Percentiles rank a stretch among this genome's conserved stretches.
Conservation (phyloP, 495 filamentous ascomycete genomes). For the Tuber aestivum region DNA sequence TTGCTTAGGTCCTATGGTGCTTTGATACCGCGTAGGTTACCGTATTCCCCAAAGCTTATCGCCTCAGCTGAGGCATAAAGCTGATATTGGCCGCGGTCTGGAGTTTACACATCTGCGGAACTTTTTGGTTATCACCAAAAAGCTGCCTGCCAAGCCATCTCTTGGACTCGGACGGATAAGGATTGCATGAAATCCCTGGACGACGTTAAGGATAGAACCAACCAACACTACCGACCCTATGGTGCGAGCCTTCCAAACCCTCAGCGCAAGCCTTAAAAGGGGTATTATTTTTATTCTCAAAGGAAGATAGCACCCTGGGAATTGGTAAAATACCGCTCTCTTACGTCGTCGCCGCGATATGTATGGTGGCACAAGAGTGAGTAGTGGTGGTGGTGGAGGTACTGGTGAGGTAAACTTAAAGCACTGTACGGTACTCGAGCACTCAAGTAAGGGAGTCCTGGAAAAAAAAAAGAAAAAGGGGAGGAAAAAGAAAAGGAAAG, state of each 20-base stretch:
- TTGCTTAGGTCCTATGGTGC: neutral
- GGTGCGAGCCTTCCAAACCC: neutral
- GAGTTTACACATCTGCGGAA: neutral
- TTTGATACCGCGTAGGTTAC: too few relatives aligned
- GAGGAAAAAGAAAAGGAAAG: neutral
- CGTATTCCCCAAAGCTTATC: neutral
- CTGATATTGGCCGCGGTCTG: neutral
- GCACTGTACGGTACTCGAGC: too few relatives aligned
- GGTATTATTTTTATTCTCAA: neutral
- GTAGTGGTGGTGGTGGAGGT: neutral
- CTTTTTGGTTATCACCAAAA: neutral
- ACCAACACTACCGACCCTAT: neutral
- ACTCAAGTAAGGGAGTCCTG: neutral
- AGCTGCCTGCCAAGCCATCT: neutral
- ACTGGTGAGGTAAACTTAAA: neutral
- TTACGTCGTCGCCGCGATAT: neutral
- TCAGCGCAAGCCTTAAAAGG: neutral
- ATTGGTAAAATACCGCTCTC: neutral
- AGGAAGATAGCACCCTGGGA: neutral
- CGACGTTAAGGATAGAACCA: neutral
- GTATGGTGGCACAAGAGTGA: neutral
- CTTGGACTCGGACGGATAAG: neutral
- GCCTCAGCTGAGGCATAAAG: too few relatives aligned
- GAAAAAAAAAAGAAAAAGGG: too few relatives aligned
- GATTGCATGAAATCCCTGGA: too few relatives aligned